Percentiles rank a stretch among this genome's conserved stretches.
phyloP scores from a whole-genome alignment of 306 rosid species.

The Fragaria iinumae region DNA sequence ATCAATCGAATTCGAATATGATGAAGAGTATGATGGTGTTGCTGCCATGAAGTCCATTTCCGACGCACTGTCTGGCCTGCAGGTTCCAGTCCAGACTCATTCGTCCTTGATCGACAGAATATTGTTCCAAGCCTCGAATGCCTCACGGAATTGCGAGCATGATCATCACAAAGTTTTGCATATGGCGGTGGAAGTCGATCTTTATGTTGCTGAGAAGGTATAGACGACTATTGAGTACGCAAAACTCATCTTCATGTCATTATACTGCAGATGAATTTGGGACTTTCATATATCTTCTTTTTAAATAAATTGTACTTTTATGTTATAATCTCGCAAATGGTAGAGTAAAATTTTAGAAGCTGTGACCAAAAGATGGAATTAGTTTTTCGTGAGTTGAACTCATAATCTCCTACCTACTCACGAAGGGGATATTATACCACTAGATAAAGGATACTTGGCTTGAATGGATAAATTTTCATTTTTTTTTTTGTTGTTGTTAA shows the following conservation, averaged over 20 bases:
- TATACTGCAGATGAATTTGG: no score
- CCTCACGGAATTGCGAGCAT: background rate
- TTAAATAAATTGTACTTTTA: background rate
- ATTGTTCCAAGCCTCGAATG: background rate
- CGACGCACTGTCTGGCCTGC: background rate
- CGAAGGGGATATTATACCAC: no score
- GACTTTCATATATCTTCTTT: no score
- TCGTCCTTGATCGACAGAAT: background rate
- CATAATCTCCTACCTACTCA: no score
- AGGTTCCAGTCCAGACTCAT: constrained; percentile 6
- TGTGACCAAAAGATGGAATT: no score
- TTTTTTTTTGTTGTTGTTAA: no score
- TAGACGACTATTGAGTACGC: background rate
- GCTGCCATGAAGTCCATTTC: background rate
- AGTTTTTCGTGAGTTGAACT: no score
- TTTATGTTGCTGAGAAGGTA: background rate
- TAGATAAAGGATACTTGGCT: no score
- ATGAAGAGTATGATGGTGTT: background rate
- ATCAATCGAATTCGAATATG: background rate
- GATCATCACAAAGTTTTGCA: background rate
- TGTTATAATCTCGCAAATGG: no score
- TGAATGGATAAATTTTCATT: no score
- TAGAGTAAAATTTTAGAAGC: background rate
- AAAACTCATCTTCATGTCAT: background rate
- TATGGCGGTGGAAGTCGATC: background rate